A percentile compares a stretch with the other conserved stretches of the same genome.
Conservation (phyloP, 306 rosid genomes). For the Styphnolobium japonicum region DNA sequence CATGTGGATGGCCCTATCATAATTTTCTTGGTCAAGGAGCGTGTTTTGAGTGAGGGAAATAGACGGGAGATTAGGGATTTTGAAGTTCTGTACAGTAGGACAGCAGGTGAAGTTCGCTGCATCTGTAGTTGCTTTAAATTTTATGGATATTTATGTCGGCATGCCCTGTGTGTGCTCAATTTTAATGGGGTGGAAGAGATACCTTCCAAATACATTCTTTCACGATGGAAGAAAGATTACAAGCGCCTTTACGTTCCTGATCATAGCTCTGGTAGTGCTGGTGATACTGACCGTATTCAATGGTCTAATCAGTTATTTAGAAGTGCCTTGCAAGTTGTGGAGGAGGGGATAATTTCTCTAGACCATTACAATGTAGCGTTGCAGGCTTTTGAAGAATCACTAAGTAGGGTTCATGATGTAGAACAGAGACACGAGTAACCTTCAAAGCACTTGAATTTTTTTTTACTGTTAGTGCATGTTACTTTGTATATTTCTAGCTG, state of each 20-base stretch:
- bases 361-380: conserved; percentile 77
- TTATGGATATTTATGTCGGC: conserved; percentile 86
- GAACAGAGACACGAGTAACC: conserved; percentile 45
- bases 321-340: conserved; percentile 84
- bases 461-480: neutral
- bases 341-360: conserved; percentile 77
- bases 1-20: conserved; percentile 74
- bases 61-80: conserved; percentile 74
- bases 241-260: conserved; percentile 65
- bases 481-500: conserved; percentile 28
- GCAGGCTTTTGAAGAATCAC: conserved; percentile 76
- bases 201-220: conserved; percentile 63
- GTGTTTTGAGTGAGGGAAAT: conserved; percentile 68
- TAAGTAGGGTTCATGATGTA: conserved; percentile 72
- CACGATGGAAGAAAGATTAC: conserved; percentile 91
- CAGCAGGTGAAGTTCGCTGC: conserved; percentile 88
- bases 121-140: conserved; percentile 91
- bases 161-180: conserved; percentile 79
- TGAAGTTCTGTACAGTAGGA: conserved; percentile 85
- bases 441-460: neutral
- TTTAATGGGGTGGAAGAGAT: conserved; percentile 94
- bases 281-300: conserved; percentile 48
- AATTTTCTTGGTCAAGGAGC: conserved; percentile 91
- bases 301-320: conserved; percentile 69
- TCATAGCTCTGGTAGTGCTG: conserved; percentile 28